Evolutionary conservation across 331 rosid species (phyloP).

Genomic region (Pyrus hybrid): DNA sequence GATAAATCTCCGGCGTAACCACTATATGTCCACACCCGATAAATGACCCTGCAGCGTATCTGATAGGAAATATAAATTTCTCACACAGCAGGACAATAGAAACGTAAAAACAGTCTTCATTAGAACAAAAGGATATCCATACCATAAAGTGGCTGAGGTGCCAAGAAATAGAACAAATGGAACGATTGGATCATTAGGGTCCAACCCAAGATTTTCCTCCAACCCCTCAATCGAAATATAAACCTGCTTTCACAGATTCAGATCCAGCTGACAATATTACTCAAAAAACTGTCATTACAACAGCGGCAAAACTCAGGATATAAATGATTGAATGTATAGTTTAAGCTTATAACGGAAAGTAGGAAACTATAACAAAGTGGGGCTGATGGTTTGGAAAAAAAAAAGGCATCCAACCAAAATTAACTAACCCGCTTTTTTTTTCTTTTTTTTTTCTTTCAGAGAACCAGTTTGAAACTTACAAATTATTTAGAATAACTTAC

Average conservation of each 20-base stretch:
- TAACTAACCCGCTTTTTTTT: background rate
- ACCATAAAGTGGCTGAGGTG: constrained; percentile 82
- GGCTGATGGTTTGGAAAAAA: background rate
- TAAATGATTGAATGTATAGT: background rate
- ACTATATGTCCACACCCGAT: constrained; percentile 63
- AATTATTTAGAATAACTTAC: background rate
- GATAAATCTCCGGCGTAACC: constrained; percentile 91
- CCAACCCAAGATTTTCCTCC: constrained; percentile 78
- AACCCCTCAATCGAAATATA: constrained; percentile 49
- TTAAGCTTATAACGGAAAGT: background rate
- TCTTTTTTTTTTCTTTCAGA: background rate
- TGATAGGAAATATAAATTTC: constrained; percentile 59
- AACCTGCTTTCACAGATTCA: constrained; percentile 37
- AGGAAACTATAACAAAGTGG: background rate
- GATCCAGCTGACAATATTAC: constrained; percentile 1
- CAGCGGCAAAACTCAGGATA: constrained; percentile 2
- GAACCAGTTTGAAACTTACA: background rate
- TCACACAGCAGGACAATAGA: too few relatives aligned
- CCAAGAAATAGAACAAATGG: constrained; percentile 63
- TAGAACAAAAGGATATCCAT: constrained; percentile 33
- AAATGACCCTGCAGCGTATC: constrained; percentile 82
- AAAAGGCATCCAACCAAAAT: background rate
- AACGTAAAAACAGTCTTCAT: too few relatives aligned
- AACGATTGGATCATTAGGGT: constrained; percentile 83
- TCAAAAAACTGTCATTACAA: background rate